Evolutionary conservation across 768 basidiomycete species (phyloP).

Genomic region (Pleurotus pulmonarius): DNA sequence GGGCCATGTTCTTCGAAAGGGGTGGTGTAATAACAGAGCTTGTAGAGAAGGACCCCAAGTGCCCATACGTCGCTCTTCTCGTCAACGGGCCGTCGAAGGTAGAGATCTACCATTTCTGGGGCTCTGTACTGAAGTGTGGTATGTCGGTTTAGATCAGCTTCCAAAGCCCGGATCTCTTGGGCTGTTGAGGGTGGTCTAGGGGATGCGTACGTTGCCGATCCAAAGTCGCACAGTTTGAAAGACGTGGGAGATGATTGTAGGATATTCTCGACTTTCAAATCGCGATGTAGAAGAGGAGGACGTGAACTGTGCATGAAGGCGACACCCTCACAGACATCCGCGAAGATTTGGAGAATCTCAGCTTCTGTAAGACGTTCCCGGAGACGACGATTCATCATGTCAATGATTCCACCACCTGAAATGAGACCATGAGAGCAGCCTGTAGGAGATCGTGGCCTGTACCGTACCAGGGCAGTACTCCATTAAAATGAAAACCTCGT

Average conservation of each 20-base stretch:
- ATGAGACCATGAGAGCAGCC: slow-evolving; percentile 13
- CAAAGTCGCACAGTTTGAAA: slow-evolving; percentile 98
- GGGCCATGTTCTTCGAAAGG: slow-evolving; percentile 98
- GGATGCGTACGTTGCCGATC: slow-evolving; percentile 79
- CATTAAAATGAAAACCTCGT: slow-evolving; percentile 99
- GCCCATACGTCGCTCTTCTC: slow-evolving; percentile 99
- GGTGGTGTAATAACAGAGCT: slow-evolving; percentile 98
- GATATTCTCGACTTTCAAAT: slow-evolving; percentile 99
- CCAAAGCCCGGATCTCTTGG: slow-evolving; percentile 82
- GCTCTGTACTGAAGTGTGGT: slow-evolving; percentile 97
- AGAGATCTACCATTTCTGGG: slow-evolving; percentile 97
- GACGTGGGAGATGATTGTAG: slow-evolving; percentile 79
- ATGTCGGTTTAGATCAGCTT: slow-evolving; percentile 88
- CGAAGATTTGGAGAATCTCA: slow-evolving; percentile 97
- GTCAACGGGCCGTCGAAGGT: slow-evolving; percentile 77
- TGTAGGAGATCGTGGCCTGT: background rate
- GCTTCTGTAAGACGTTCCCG: slow-evolving; percentile 92
- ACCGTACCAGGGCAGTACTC: slow-evolving; percentile 87
- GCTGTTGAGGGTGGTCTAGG: slow-evolving; percentile 68
- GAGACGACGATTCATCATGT: slow-evolving; percentile 98
- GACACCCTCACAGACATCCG: slow-evolving; percentile 95
- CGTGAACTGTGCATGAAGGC: slow-evolving; percentile 94
- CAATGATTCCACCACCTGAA: slow-evolving; percentile 94
- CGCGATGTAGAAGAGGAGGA: slow-evolving; percentile 90
- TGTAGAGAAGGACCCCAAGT: slow-evolving; percentile 93